These are phyloP conservation scores for Aspergillus vadensis DNA, from an alignment of 2,329 filamentous ascomycete species.

Conservation along the genomic window DNA sequence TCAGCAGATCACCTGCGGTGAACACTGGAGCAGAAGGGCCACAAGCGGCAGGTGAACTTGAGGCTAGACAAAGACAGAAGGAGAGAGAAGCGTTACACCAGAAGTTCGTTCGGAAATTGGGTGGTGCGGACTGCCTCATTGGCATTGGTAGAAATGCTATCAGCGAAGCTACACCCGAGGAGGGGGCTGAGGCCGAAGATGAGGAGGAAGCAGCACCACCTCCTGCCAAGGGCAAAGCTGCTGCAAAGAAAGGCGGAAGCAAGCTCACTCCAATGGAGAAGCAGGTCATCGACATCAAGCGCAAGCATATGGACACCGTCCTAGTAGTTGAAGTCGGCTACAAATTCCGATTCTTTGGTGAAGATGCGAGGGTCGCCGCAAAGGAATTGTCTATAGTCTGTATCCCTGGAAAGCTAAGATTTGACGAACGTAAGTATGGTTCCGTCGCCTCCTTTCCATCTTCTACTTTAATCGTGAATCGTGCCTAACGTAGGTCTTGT, in stretches of 20 bases:
- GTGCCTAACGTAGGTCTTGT: not conserved
- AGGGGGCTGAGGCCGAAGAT: slow-evolving; percentile 61
- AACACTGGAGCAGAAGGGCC: slow-evolving; percentile 35
- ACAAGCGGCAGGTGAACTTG: slow-evolving; percentile 43
- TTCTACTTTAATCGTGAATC: not conserved
- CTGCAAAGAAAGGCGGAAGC: slow-evolving; percentile 69
- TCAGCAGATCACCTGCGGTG: slow-evolving; percentile 53
- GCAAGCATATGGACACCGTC: slow-evolving; percentile 83
- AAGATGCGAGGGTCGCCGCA: slow-evolving; percentile 85
- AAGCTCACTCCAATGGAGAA: slow-evolving; percentile 95
- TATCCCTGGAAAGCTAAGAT: slow-evolving; percentile 92
- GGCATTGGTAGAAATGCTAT: slow-evolving; percentile 63
- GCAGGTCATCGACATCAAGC: slow-evolving; percentile 92
- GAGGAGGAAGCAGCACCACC: slow-evolving; percentile 54
- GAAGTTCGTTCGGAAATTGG: slow-evolving; percentile 87
- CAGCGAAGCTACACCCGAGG: slow-evolving; percentile 57
- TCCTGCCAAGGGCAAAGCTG: slow-evolving; percentile 47
- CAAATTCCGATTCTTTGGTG: slow-evolving; percentile 96
- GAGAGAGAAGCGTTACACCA: slow-evolving; percentile 73
- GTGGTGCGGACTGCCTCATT: slow-evolving; percentile 77
- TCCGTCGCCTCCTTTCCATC: not conserved
- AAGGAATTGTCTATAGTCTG: slow-evolving; percentile 94
- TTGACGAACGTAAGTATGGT: slow-evolving; percentile 72
- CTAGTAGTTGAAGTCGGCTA: slow-evolving; percentile 95
- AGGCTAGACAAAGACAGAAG: slow-evolving; percentile 56